Percentiles rank a stretch among this genome's conserved stretches.
These are phyloP conservation scores for Stentor coeruleus DNA, from an alignment of 73 alveolate genomes.

Conservation along the genomic window DNA sequence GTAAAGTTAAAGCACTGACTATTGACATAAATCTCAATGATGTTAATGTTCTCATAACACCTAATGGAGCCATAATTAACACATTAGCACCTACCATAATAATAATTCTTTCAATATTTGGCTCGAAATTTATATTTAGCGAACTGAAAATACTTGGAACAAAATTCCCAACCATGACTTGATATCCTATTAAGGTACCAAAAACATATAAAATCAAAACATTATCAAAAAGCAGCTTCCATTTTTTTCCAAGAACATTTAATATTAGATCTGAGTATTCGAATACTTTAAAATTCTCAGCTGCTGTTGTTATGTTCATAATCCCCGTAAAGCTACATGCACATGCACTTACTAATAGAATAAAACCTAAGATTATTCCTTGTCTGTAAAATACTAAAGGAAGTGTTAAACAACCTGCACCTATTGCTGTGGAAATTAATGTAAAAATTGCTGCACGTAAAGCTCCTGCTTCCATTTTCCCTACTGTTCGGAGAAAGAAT, in stretches of 20 bases:
- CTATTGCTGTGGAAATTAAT: constrained; percentile 5
- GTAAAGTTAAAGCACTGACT: neutral
- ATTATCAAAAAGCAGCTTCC: neutral
- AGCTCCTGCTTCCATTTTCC: constrained; percentile 20
- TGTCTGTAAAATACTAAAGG: constrained; percentile 3
- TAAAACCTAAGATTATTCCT: neutral
- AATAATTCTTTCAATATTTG: neutral
- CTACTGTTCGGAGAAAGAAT: neutral
- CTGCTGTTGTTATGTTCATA: neutral
- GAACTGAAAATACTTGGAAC: neutral
- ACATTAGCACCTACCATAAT: constrained; percentile 1
- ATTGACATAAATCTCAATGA: constrained; percentile 17
- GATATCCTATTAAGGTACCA: constrained; percentile 21
- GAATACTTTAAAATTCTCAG: neutral
- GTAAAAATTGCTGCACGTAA: constrained; percentile 18
- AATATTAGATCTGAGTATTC: neutral
- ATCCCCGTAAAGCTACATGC: neutral
- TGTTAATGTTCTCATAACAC: neutral
- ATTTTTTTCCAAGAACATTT: neutral
- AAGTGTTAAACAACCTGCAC: constrained; percentile 21
- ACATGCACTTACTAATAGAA: neutral
- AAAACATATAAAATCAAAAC: neutral
- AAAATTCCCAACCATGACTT: constrained; percentile 5
- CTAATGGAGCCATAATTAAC: neutral
- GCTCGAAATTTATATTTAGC: neutral